phyloP scores from a whole-genome alignment of 352 stramenopile genomes.

The Pythium rishiriense region DNA sequence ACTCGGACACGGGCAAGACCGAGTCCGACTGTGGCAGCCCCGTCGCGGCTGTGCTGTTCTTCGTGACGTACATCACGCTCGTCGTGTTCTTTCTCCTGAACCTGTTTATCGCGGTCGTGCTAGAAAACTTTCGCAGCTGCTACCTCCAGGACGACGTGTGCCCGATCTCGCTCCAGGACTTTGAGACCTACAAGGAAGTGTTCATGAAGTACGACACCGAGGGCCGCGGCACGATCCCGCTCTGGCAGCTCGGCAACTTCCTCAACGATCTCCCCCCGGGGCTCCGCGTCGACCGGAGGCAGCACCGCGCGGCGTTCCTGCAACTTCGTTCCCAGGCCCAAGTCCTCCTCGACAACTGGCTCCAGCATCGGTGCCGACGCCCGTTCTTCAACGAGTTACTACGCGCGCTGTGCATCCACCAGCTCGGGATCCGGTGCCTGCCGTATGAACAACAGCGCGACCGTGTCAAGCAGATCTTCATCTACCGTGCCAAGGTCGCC shows the following conservation, averaged over 20 bases:
- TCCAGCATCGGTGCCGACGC: constrained; percentile 37
- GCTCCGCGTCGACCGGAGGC: constrained; percentile 43
- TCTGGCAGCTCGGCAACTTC: constrained; percentile 69
- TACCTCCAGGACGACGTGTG: constrained; percentile 79
- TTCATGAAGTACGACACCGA: constrained; percentile 65
- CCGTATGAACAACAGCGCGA: constrained; percentile 81
- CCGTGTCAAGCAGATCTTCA: constrained; percentile 84
- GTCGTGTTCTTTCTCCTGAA: constrained; percentile 86
- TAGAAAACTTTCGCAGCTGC: constrained; percentile 82
- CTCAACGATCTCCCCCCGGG: constrained; percentile 53
- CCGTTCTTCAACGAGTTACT: constrained; percentile 81
- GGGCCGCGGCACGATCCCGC: constrained; percentile 53
- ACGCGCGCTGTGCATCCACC: constrained; percentile 74
- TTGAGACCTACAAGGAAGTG: constrained; percentile 70
- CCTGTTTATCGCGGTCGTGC: constrained; percentile 79
- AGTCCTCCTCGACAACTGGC: constrained; percentile 39
- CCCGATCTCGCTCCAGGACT: constrained; percentile 72
- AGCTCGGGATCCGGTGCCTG: constrained; percentile 75
- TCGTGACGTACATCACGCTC: constrained; percentile 70
- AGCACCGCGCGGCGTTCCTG: constrained; percentile 56
- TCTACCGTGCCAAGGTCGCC: constrained; percentile 74
- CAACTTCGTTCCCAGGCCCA: constrained; percentile 72
- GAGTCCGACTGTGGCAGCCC: constrained; percentile 70
- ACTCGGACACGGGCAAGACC: constrained; percentile 29
- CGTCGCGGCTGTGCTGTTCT: constrained; percentile 50